Base-by-base conservation (phyloP, 108 stramenopile species). In the Nitzschia sp. region DNA sequence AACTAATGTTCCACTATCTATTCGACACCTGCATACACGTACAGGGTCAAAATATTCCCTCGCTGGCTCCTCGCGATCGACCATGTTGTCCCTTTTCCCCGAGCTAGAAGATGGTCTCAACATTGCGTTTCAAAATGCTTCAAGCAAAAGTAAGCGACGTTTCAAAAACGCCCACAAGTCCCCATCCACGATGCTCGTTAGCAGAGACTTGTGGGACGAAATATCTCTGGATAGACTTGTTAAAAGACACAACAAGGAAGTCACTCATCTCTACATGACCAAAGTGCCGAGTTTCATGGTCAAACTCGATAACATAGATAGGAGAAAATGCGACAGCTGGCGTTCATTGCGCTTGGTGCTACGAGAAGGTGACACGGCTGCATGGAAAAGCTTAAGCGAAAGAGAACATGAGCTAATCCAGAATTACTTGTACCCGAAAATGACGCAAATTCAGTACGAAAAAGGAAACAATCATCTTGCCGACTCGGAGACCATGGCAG, bases 41-140 rank as follows among this genome's bases (percentile, higher is more conserved):
- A n/a, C 54, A 74, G 71, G 72, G 73, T 46, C 47, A 11, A 45
- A 47, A 1, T n/a, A 22, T 45, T 11, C 17, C 27, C 30, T 46
- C 17, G 72, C 68, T 5, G 45, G 55, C 38, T 47, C 13, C 1
- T 80, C 83, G 6, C 62, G 46, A 41, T 34, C 69, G 2, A 32
- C 53, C 8, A 80, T 84, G 83, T 23, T 57, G 53, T 1, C 1
- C 4, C 61, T 84, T 9, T 84, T 84, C 53, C 75, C 83, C 2
- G 83, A 84, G 35, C 55, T 84, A 35, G 23, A 69, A 9, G 38
- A 53, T 52, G 63, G 66, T 5, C 46, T 76, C 4, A 58, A 52
- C 17, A 58, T 76, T 34, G 35, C 31, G 15, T 69, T 69, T 50
- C 54, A 60, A 17, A 15, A 33, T 9, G 44, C 75, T 21, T 57